Conservation (phyloP, 768 basidiomycete genomes). For the Tricholoma furcatifolium region DNA sequence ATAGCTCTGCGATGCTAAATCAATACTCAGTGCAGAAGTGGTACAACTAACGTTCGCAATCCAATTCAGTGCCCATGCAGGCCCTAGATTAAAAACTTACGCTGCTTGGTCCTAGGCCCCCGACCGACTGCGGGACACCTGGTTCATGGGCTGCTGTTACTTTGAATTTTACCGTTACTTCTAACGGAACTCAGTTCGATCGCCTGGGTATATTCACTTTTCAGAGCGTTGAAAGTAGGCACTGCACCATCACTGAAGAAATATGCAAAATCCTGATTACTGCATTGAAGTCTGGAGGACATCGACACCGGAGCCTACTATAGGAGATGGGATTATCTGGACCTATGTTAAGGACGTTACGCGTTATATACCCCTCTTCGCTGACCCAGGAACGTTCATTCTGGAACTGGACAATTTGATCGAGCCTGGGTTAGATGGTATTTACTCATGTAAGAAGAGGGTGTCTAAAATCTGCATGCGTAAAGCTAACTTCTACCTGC, state of each 20-base stretch:
- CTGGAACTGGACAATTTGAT: slow-evolving; percentile 73
- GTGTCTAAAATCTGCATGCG: not conserved
- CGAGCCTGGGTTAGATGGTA: slow-evolving; percentile 52
- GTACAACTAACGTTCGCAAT: slow-evolving; percentile 52
- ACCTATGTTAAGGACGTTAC: slow-evolving; percentile 76
- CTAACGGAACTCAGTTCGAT: slow-evolving; percentile 77
- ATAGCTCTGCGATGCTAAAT: not conserved
- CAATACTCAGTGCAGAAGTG: slow-evolving; percentile 50
- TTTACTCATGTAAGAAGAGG: slow-evolving; percentile 58
- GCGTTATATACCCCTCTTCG: slow-evolving; percentile 68
- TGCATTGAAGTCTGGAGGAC: slow-evolving; percentile 71
- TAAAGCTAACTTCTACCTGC: not conserved
- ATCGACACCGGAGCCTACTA: slow-evolving; percentile 74
- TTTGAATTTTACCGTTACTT: slow-evolving; percentile 75
- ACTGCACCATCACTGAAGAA: not conserved
- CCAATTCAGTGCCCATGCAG: not conserved
- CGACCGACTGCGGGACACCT: slow-evolving; percentile 63
- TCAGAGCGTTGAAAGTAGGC: slow-evolving; percentile 72
- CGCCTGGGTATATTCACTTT: slow-evolving; percentile 72
- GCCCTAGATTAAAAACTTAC: not conserved
- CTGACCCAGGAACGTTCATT: slow-evolving; percentile 66
- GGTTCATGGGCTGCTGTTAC: slow-evolving; percentile 76
- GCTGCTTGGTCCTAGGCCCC: slow-evolving; percentile 44
- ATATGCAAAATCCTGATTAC: not conserved
- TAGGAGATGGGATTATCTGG: slow-evolving; percentile 71